Evolutionary conservation across 345 rosid genomes (phyloP), one percentile per base, ranked within the genome.

Genomic region (Capsella bursapastoris): DNA sequence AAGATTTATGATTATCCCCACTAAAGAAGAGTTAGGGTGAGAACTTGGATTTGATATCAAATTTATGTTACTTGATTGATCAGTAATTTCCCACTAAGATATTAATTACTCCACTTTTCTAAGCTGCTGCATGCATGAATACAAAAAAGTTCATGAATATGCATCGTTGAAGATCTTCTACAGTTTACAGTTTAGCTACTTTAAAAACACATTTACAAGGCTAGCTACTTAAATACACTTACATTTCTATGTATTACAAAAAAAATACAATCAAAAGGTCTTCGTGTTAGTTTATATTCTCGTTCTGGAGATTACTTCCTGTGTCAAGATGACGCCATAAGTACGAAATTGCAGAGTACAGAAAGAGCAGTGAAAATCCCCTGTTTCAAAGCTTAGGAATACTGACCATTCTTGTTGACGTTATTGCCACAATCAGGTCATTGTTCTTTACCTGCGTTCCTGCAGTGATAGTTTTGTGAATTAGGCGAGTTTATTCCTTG

Each of bases 381-480:
- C 16, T 51, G 57, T 25, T 51, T 5, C 57, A 52, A 0, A 57
- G 8, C 45, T 59, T 5, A 40, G 16, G 45, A 38, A 59, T 38
- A 31, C 32, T 59, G 15, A 15, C 11, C 34, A 6, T 14, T 58
- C 47, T 32, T 57, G 43, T 14, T 29, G 3, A 64, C 34, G 14
- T 35, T 66, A 51, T 10, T 37, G 59, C 48, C 71, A 35, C 22
- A 47, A 10, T 25, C 66, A 4, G 11, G 4, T 52, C 11, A 31
- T 48, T 27, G 48, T 65, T 41, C 72, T 68, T 68, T 48, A 25
- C 58, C 22, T 27, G 59, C n/a, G 7, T 49, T 22, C 48, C 67
- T 48, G 51, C 68, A 60, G 41, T 27, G 13, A 4, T 15, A 37
- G 5, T 18, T 25, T 28, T 35, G 50, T 48, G 2, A 49, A 49